These are phyloP conservation scores for Cadophora malorum DNA, from an alignment of 2,329 filamentous ascomycete species.

Conservation along the genomic window DNA sequence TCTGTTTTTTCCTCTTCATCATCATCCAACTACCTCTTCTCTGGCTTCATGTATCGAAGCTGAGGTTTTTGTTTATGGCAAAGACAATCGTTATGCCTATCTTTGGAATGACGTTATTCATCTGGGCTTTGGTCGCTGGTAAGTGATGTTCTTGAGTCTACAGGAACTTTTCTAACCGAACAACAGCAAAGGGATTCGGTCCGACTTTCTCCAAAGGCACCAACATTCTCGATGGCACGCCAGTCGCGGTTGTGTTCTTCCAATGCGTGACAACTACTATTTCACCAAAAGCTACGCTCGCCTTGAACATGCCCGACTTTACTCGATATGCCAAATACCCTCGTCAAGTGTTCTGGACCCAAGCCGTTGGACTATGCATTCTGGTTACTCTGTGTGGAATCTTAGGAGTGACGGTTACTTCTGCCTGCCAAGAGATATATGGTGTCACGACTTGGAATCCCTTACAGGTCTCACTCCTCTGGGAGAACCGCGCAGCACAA, in stretches of 20 bases:
- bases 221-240: slow-evolving; percentile 32
- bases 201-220: slow-evolving; percentile 36
- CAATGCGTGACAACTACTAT: slow-evolving; percentile 37
- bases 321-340: slow-evolving; percentile 41
- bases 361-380: slow-evolving; percentile 37
- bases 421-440: slow-evolving; percentile 40
- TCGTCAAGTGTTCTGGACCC: slow-evolving; percentile 37
- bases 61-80: slow-evolving; percentile 59
- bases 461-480: slow-evolving; percentile 36
- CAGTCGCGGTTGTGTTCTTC: slow-evolving; percentile 34
- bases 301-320: slow-evolving; percentile 44
- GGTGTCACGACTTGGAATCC: slow-evolving; percentile 43
- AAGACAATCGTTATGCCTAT: slow-evolving; percentile 49
- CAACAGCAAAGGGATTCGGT: slow-evolving; percentile 35
- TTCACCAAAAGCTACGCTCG: slow-evolving; percentile 39
- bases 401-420: slow-evolving; percentile 39
- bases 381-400: slow-evolving; percentile 39
- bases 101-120: slow-evolving; percentile 37
- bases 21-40: slow-evolving; percentile 48
- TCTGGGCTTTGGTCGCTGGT: slow-evolving; percentile 37
- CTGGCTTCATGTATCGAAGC: slow-evolving; percentile 53
- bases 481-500: slow-evolving; percentile 42
- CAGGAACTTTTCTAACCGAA: neutral
- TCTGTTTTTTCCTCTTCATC: slow-evolving; percentile 56
- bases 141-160: slow-evolving; percentile 5